These are phyloP conservation scores for Ramaria sp. DNA, from an alignment of 768 basidiomycete species.

Conservation along the genomic window DNA sequence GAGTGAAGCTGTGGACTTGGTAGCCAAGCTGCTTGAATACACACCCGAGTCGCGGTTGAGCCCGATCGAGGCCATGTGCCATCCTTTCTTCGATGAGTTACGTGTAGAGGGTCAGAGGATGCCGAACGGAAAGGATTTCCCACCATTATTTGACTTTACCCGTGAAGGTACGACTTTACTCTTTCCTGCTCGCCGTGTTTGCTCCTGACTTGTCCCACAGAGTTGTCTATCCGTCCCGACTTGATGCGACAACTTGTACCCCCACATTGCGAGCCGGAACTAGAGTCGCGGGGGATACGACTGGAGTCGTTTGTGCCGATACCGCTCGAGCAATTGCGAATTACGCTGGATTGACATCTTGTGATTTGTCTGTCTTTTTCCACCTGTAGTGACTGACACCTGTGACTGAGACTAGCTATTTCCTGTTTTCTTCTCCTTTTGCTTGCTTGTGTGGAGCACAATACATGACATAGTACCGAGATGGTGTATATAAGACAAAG, in stretches of 20 bases:
- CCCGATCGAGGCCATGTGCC: conserved; percentile 84
- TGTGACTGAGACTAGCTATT: neutral
- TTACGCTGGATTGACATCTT: conserved; percentile 72
- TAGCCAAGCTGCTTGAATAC: conserved; percentile 92
- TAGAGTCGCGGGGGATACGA: conserved; percentile 76
- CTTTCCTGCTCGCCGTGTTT: neutral
- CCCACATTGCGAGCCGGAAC: conserved; percentile 78
- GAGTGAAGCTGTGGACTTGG: conserved; percentile 91
- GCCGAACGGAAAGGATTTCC: conserved; percentile 97
- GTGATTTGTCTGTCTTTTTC: conserved; percentile 14
- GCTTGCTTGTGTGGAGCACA: conserved; percentile 10
- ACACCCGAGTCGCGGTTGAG: conserved; percentile 91
- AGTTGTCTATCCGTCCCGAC: conserved; percentile 94
- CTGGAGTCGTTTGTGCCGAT: conserved; percentile 92
- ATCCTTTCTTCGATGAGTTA: conserved; percentile 96
- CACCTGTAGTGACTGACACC: conserved; percentile 16
- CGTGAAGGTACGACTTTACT: conserved; percentile 71
- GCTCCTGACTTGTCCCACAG: conserved; percentile 29
- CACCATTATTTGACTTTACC: conserved; percentile 89
- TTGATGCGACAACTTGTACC: conserved; percentile 89
- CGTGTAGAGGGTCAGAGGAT: conserved; percentile 83
- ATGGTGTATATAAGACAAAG: neutral
- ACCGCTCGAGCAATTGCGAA: conserved; percentile 91
- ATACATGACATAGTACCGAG: neutral
- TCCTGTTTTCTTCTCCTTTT: conserved; percentile 2